phyloP scores from a whole-genome alignment of 2,329 filamentous ascomycete species.

The Spiromastix sp. region DNA sequence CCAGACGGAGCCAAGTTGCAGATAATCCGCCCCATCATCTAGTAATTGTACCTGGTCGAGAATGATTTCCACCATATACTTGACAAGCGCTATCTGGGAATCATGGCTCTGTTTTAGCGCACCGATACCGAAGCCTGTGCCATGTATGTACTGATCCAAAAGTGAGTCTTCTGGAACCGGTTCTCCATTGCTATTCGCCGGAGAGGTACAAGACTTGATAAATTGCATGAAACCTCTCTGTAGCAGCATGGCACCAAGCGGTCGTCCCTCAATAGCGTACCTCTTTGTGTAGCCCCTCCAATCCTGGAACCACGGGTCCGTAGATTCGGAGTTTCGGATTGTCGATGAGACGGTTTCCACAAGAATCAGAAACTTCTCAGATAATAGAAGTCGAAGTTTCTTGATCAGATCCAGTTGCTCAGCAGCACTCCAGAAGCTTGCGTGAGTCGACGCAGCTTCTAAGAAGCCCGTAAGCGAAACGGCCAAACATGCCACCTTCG shows the following conservation, averaged over 20 bases:
- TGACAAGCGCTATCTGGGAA: slow-evolving; percentile 30
- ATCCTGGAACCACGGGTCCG: slow-evolving; percentile 59
- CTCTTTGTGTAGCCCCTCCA: slow-evolving; percentile 82
- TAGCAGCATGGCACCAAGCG: slow-evolving; percentile 81
- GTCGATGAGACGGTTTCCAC: slow-evolving; percentile 86
- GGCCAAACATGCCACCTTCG: slow-evolving; percentile 62
- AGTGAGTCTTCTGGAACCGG: slow-evolving; percentile 53
- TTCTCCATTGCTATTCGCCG: slow-evolving; percentile 56
- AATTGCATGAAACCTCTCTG: slow-evolving; percentile 83
- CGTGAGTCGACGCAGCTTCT: slow-evolving; percentile 66
- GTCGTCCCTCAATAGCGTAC: slow-evolving; percentile 68
- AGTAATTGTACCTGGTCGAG: slow-evolving; percentile 75
- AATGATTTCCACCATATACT: slow-evolving; percentile 59
- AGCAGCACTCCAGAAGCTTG: slow-evolving; percentile 67
- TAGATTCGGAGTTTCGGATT: slow-evolving; percentile 65
- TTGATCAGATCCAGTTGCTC: slow-evolving; percentile 66
- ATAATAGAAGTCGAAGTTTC: slow-evolving; percentile 61
- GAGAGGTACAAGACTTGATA: slow-evolving; percentile 65
- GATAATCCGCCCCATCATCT: slow-evolving; percentile 82
- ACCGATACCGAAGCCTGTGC: slow-evolving; percentile 38
- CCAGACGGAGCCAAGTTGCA: slow-evolving; percentile 72
- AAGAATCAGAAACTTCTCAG: slow-evolving; percentile 72
- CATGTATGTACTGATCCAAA: slow-evolving; percentile 61
- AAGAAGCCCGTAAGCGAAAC: slow-evolving; percentile 87
- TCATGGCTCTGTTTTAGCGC: slow-evolving; percentile 27